A percentile compares a stretch with the other conserved stretches of the same genome.
These are phyloP conservation scores for Globisporangium sylvaticum DNA, from an alignment of 352 stramenopile species.

Conservation along the genomic window DNA sequence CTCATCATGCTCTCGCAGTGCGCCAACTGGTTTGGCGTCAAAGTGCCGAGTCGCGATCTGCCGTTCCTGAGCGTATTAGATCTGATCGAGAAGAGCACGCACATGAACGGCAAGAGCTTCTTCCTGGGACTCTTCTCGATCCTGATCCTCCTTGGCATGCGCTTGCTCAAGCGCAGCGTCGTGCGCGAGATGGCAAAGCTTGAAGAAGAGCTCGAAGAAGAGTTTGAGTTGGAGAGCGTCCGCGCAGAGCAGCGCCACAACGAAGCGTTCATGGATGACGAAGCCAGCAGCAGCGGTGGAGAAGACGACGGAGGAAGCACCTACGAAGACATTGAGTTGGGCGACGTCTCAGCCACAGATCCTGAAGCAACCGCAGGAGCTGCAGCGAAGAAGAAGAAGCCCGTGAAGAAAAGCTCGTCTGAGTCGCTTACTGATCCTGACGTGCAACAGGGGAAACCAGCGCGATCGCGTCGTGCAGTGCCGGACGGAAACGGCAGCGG, in stretches of 20 bases:
- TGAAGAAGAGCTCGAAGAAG: conserved; percentile 35
- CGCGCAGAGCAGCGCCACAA: conserved; percentile 25
- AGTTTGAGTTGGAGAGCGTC: conserved; percentile 46
- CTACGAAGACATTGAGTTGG: conserved; percentile 27
- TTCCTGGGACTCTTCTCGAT: conserved; percentile 57
- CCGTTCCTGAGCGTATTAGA: conserved; percentile 60
- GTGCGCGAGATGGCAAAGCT: conserved; percentile 34
- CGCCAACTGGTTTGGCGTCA: conserved; percentile 82
- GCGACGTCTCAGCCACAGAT: background rate
- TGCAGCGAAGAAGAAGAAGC: conserved; percentile 9
- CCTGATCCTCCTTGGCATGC: conserved; percentile 44
- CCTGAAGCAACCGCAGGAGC: background rate
- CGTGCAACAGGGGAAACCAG: conserved; percentile 9
- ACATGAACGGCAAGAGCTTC: conserved; percentile 75
- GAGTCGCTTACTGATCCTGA: conserved; percentile 3
- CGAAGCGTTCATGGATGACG: conserved; percentile 21
- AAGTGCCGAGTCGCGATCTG: conserved; percentile 41
- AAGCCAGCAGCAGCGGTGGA: background rate
- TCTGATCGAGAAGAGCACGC: conserved; percentile 46
- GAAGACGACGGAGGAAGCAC: conserved; percentile 18
- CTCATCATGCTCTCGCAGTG: conserved; percentile 91
- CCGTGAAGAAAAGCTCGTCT: background rate
- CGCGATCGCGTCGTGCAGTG: conserved; percentile 4
- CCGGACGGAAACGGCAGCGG: conserved; percentile 18
- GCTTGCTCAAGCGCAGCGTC: conserved; percentile 37